phyloP scores from a whole-genome alignment of 1,139 yeast species.

The Blastobotrys raffinosifermentans region DNA sequence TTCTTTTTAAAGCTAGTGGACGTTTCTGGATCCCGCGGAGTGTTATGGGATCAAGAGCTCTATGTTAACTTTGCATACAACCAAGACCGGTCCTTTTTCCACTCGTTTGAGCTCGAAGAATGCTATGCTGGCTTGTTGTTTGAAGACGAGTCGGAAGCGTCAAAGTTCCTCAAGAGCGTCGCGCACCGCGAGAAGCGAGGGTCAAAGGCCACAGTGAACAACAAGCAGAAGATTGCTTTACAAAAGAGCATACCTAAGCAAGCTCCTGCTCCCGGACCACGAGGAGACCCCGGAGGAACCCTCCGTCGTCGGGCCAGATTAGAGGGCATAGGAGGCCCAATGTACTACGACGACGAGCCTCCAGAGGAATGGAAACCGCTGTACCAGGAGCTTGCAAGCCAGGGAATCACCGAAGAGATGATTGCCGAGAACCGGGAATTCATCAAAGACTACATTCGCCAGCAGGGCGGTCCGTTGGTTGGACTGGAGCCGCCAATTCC shows the following conservation, averaged over 20 bases:
- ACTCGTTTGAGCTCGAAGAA: conserved; percentile 87
- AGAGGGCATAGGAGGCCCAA: conserved; percentile 42
- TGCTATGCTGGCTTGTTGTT: conserved; percentile 84
- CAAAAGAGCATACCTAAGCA: conserved; percentile 38
- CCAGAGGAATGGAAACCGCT: conserved; percentile 83
- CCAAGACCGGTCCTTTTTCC: conserved; percentile 93
- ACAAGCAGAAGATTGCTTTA: conserved; percentile 81
- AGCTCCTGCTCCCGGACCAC: conserved; percentile 54
- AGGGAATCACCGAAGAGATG: conserved; percentile 85
- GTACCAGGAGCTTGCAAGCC: conserved; percentile 64
- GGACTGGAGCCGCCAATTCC: conserved; percentile 86
- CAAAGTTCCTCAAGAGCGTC: conserved; percentile 75
- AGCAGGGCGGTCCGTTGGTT: conserved; percentile 79
- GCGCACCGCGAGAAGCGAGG: conserved; percentile 74
- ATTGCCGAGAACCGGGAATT: conserved; percentile 81
- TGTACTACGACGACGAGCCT: conserved; percentile 72
- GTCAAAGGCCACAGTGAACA: conserved; percentile 75
- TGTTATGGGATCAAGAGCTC: conserved; percentile 94
- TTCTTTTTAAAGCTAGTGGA: conserved; percentile 87
- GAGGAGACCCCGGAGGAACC: conserved; percentile 48
- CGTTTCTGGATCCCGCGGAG: conserved; percentile 72
- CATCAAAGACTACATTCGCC: conserved; percentile 67
- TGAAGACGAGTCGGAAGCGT: conserved; percentile 84
- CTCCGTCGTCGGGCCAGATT: conserved; percentile 49
- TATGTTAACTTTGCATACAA: conserved; percentile 82